phyloP scores from a whole-genome alignment of 1,139 yeast species.

The Sugiyamaella castrensis region DNA sequence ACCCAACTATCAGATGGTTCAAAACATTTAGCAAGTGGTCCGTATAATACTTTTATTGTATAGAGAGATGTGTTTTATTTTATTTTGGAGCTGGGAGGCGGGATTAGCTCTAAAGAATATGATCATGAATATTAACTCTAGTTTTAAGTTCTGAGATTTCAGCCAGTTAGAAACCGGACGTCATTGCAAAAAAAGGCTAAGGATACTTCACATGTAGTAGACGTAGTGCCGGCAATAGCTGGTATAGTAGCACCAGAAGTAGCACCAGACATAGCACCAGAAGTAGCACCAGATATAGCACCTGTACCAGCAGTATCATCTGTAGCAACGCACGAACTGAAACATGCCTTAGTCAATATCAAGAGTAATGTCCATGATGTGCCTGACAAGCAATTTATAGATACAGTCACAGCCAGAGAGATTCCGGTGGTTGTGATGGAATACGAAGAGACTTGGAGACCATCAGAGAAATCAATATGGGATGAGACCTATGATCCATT shows the following conservation, averaged over 20 bases:
- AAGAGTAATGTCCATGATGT: too few relatives aligned
- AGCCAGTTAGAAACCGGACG: conserved; percentile 7
- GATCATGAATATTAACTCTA: conserved; percentile 6
- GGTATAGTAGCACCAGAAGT: background rate
- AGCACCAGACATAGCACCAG: background rate
- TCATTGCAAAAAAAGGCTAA: too few relatives aligned
- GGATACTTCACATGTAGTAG: background rate
- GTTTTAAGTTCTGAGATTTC: conserved; percentile 15
- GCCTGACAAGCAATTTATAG: too few relatives aligned
- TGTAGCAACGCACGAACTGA: background rate
- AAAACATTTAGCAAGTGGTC: conserved; percentile 6
- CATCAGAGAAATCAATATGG: conserved; percentile 13
- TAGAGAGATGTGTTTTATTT: background rate
- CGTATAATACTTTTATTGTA: background rate
- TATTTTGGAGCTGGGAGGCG: too few relatives aligned
- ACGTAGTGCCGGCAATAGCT: background rate
- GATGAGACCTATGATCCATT: conserved; percentile 22
- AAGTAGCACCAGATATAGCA: background rate
- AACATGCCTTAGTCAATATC: background rate
- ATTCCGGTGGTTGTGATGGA: background rate
- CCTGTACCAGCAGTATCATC: too few relatives aligned
- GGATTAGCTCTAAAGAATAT: background rate
- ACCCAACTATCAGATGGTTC: background rate
- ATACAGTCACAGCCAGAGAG: too few relatives aligned
- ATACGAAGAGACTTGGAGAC: background rate